Base-by-base conservation (phyloP, 2,329 filamentous ascomycete genomes). In the Alternaria triticimaculans region DNA sequence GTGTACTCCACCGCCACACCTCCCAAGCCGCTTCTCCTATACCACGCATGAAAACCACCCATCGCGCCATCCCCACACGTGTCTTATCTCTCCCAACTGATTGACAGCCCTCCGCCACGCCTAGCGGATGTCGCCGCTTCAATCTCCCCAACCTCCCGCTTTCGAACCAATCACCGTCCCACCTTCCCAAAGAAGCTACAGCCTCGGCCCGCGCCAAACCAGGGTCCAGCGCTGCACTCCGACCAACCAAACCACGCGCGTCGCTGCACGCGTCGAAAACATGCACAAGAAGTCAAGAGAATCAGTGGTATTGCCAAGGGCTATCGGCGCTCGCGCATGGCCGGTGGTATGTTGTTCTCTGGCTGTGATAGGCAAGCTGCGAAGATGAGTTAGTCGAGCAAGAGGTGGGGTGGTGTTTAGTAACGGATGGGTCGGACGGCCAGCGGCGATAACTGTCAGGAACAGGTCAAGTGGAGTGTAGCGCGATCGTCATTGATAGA, bases 171-270 rank as follows among this genome's bases (percentile, higher is more conserved):
- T 55, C 51, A 41, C 10, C n/a, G 8, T 25, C 26, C 28, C 58
- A 66, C 64, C 64, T 66, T 62, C 64, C 62, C 51, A 37, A 64
- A 62, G 50, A 10, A 46, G 62, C n/a, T 33, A 64, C 44, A 21
- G 30, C 49, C 54, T 55, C 58, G 62, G 58, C 48, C 53, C 62
- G 49, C 43, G 18, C 7, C 49, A 21, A 10, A 49, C 14, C 55
- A 49, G 44, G 44, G 49, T 46, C 21, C 33, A 33, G 53, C 37
- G 25, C 33, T 23, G 37, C 15, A 15, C 33, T 2, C 6, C 18
- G 45, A 41, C 62, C 58, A 64, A 64, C 49, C 51, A 64, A 11
- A 57, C 12, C 6, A 10, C 20, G 10, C n/a, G 18, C 45, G 45
- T 33, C 28, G 60, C 20, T 45, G 23, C 61, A 60, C 57, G 57